These are phyloP conservation scores for Amborella trichopoda DNA, from an alignment of 164 flowering plant species.

Conservation along the genomic window DNA sequence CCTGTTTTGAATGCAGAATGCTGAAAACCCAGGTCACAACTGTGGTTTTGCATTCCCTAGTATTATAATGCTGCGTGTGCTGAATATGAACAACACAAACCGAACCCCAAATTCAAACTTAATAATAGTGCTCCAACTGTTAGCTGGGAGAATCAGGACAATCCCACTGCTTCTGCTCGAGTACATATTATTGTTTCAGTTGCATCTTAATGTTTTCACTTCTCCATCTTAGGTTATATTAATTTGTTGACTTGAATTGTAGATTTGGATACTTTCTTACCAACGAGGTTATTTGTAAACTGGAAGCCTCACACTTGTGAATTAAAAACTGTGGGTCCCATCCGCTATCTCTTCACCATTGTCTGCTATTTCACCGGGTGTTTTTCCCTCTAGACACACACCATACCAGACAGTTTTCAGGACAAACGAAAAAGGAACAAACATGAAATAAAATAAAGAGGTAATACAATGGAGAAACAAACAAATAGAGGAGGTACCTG, in stretches of 20 bases:
- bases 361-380: too few relatives aligned
- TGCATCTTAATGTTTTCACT: too few relatives aligned
- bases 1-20: constrained; percentile 38
- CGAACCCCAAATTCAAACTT: constrained; percentile 63
- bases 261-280: too few relatives aligned
- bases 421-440: not conserved
- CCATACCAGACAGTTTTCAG: not conserved
- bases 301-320: too few relatives aligned
- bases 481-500: constrained; percentile 22
- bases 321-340: too few relatives aligned
- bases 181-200: not conserved
- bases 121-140: constrained; percentile 73
- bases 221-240: too few relatives aligned
- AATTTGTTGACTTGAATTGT: too few relatives aligned
- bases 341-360: too few relatives aligned
- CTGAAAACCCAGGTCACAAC: constrained; percentile 57
- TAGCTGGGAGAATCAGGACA: constrained; percentile 85
- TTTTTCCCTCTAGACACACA: not conserved
- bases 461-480: too few relatives aligned
- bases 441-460: not conserved
- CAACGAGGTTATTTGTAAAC: too few relatives aligned
- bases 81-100: constrained; percentile 69
- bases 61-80: constrained; percentile 95
- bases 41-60: constrained; percentile 87
- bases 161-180: constrained; percentile 37